Percentiles rank a stretch among this genome's conserved stretches.
phyloP scores from a whole-genome alignment of 2,329 filamentous ascomycete species.

The Dactylonectria macrodidyma region DNA sequence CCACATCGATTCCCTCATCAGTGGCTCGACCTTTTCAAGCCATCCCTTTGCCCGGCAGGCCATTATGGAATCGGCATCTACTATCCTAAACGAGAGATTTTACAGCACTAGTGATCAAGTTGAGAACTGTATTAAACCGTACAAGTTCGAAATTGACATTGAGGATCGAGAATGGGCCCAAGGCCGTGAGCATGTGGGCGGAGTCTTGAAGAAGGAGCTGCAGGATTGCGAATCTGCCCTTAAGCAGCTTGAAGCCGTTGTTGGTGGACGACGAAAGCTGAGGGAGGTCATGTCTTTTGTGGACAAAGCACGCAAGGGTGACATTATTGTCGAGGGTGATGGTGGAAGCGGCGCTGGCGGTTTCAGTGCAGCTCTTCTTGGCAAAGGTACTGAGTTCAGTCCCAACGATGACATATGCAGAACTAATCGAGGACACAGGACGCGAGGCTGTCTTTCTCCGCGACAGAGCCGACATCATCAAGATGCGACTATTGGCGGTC shows the following conservation, averaged over 20 bases:
- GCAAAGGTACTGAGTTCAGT: constrained; percentile 72
- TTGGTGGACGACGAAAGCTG: constrained; percentile 88
- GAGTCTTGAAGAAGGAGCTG: constrained; percentile 89
- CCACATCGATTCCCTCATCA: constrained; percentile 84
- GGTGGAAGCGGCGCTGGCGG: constrained; percentile 89
- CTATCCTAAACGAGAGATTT: constrained; percentile 92
- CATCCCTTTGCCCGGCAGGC: constrained; percentile 94
- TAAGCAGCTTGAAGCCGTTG: constrained; percentile 80
- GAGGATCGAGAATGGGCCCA: constrained; percentile 90
- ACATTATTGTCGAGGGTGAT: constrained; percentile 87
- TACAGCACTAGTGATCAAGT: constrained; percentile 98
- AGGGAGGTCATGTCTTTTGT: constrained; percentile 93
- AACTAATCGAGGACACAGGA: constrained; percentile 66
- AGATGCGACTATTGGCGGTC: constrained; percentile 88
- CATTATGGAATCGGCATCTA: constrained; percentile 92
- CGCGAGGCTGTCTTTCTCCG: constrained; percentile 95
- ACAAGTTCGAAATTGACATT: constrained; percentile 97
- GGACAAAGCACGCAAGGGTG: constrained; percentile 89
- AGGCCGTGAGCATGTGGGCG: constrained; percentile 85
- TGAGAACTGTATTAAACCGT: constrained; percentile 99
- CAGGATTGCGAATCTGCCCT: constrained; percentile 85
- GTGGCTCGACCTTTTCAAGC: constrained; percentile 85
- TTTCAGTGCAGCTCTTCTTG: constrained; percentile 89
- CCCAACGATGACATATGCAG: background rate
- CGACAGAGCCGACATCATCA: constrained; percentile 90